A percentile compares a stretch with the other conserved stretches of the same genome.
phyloP scores from a whole-genome alignment of 768 basidiomycete genomes.

The Lentinus tigrinus region DNA sequence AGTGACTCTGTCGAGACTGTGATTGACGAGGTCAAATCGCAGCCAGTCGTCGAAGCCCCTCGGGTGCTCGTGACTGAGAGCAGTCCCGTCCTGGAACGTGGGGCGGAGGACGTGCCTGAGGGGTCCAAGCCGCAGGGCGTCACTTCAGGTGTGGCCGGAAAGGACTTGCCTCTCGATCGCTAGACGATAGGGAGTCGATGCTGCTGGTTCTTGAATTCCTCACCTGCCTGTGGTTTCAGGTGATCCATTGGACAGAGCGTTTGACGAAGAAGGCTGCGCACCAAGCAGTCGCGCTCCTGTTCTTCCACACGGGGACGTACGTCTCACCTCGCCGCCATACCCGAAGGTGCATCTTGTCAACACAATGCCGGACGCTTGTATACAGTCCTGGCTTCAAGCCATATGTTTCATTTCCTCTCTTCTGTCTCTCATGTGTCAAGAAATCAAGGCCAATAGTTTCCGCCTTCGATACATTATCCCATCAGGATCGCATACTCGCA shows the following conservation, averaged over 20 bases:
- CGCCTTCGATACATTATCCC: conserved; percentile 14
- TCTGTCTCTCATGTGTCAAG: conserved; percentile 5
- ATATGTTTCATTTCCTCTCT: neutral
- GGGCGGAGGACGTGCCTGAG: neutral
- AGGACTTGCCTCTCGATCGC: too few relatives aligned
- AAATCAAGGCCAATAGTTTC: conserved; percentile 19
- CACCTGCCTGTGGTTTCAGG: too few relatives aligned
- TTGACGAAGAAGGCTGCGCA: too few relatives aligned
- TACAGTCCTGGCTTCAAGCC: neutral
- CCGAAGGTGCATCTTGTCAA: neutral
- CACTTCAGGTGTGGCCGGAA: too few relatives aligned
- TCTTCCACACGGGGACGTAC: too few relatives aligned
- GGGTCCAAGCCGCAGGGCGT: neutral
- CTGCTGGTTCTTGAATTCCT: too few relatives aligned
- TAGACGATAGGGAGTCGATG: too few relatives aligned
- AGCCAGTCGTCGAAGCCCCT: neutral
- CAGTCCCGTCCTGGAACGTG: neutral
- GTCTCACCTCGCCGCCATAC: neutral
- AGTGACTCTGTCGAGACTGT: too few relatives aligned
- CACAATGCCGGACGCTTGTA: neutral
- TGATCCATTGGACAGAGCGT: too few relatives aligned
- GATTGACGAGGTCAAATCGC: neutral
- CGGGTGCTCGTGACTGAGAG: neutral
- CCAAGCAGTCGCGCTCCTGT: too few relatives aligned
- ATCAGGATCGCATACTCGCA: neutral